Evolutionary conservation across 305 asterid species (phyloP).

Genomic region (Andrographis paniculata): DNA sequence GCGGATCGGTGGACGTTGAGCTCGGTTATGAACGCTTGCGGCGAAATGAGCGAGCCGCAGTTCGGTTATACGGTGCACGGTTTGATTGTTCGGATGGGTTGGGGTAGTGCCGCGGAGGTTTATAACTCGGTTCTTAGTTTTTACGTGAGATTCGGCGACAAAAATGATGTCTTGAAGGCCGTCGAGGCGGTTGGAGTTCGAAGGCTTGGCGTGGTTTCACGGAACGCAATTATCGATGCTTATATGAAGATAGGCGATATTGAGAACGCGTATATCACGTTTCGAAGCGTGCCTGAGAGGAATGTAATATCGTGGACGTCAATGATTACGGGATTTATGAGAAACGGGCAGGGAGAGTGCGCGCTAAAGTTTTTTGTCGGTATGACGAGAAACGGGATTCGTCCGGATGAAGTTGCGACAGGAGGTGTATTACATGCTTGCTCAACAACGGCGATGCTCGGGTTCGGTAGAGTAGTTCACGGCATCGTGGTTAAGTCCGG

Average conservation of each 20-base stretch:
- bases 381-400: slow-evolving; percentile 25
- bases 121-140: slow-evolving; percentile 50
- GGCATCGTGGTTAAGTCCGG: slow-evolving; percentile 37
- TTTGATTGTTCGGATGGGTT: slow-evolving; percentile 45
- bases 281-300: slow-evolving; percentile 31
- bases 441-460: slow-evolving; percentile 39
- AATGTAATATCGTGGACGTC: slow-evolving; percentile 64
- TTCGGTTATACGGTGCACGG: slow-evolving; percentile 38
- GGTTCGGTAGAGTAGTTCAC: slow-evolving; percentile 55
- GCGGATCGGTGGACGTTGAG: slow-evolving; percentile 65
- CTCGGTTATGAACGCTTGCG: slow-evolving; percentile 42
- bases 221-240: slow-evolving; percentile 65
- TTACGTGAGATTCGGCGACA: slow-evolving; percentile 39
- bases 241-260: slow-evolving; percentile 52
- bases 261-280: slow-evolving; percentile 30
- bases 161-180: slow-evolving; percentile 37
- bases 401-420: slow-evolving; percentile 49
- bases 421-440: slow-evolving; percentile 73
- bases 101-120: slow-evolving; percentile 52
- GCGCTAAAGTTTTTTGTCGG: slow-evolving; percentile 35
- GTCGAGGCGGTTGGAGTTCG: slow-evolving; percentile 25
- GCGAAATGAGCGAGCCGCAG: slow-evolving; percentile 30
- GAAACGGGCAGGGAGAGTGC: slow-evolving; percentile 41
- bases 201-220: slow-evolving; percentile 46
- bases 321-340: slow-evolving; percentile 44